Percentiles rank a stretch among this genome's conserved stretches.
phyloP scores from a whole-genome alignment of 1,284 basidiomycete genomes.

The Fomitiporia mediterranea region DNA sequence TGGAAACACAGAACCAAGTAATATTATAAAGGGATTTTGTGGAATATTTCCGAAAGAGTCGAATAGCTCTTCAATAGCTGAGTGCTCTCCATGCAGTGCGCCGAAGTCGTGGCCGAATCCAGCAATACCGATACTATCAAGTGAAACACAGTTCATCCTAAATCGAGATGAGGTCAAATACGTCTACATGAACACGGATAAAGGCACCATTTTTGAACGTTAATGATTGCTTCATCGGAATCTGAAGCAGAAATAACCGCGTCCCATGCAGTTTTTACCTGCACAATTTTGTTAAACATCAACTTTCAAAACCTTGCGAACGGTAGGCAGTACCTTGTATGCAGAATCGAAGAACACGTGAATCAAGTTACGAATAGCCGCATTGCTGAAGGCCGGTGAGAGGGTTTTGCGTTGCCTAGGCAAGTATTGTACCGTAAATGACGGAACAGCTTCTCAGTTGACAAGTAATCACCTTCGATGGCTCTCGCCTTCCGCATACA shows the following conservation, averaged over 20 bases:
- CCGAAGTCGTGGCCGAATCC: slow-evolving; percentile 55
- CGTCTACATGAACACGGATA: not conserved
- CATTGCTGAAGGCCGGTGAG: slow-evolving; percentile 38
- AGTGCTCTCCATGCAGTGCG: slow-evolving; percentile 43
- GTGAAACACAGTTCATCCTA: slow-evolving; percentile 48
- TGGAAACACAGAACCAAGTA: slow-evolving; percentile 42
- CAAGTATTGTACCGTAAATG: not conserved
- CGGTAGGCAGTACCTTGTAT: slow-evolving; percentile 39
- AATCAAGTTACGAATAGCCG: slow-evolving; percentile 34
- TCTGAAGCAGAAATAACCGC: slow-evolving; percentile 34
- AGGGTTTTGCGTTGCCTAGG: slow-evolving; percentile 39
- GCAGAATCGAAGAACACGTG: slow-evolving; percentile 40
- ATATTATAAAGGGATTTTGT: slow-evolving; percentile 28
- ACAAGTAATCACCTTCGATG: slow-evolving; percentile 33
- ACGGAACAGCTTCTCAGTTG: not conserved
- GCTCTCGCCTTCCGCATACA: slow-evolving; percentile 49
- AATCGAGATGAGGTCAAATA: not conserved
- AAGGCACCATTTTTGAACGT: slow-evolving; percentile 49
- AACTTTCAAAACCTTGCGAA: not conserved
- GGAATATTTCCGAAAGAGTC: slow-evolving; percentile 35
- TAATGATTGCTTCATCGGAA: slow-evolving; percentile 36
- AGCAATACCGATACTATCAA: slow-evolving; percentile 57
- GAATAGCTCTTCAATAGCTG: slow-evolving; percentile 43
- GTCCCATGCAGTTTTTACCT: slow-evolving; percentile 53
- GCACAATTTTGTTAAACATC: not conserved